These are phyloP conservation scores for Plicaturopsis crispa DNA, from an alignment of 768 basidiomycete species.

Conservation along the genomic window DNA sequence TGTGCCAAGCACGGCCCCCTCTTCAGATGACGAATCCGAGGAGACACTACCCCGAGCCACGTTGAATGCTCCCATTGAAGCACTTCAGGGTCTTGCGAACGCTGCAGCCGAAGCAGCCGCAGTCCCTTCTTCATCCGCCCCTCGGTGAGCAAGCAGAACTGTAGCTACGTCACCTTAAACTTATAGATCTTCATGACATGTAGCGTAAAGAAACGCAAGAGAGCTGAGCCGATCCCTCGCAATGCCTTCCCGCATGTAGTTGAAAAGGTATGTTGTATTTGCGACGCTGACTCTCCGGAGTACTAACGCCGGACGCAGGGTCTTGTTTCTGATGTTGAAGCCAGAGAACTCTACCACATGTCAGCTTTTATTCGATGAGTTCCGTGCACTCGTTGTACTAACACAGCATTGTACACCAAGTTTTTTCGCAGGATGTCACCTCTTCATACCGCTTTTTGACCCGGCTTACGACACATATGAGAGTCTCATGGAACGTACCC, in stretches of 20 bases:
- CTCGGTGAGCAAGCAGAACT: slow-evolving; percentile 35
- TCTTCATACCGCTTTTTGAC: slow-evolving; percentile 95
- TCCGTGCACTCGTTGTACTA: slow-evolving; percentile 8
- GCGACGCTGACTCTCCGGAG: slow-evolving; percentile 5
- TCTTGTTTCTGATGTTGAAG: slow-evolving; percentile 78
- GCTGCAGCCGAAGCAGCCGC: slow-evolving; percentile 92
- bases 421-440: slow-evolving; percentile 93
- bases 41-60: slow-evolving; percentile 79
- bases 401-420: slow-evolving; percentile 34
- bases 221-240: slow-evolving; percentile 73
- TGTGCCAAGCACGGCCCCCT: slow-evolving; percentile 73
- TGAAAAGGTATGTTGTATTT: slow-evolving; percentile 53
- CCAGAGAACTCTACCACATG: slow-evolving; percentile 89
- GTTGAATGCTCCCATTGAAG: slow-evolving; percentile 89
- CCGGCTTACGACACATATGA: slow-evolving; percentile 91
- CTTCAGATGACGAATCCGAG: slow-evolving; percentile 89
- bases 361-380: slow-evolving; percentile 29
- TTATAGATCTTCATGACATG: slow-evolving; percentile 5
- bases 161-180: slow-evolving; percentile 2
- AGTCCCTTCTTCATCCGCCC: slow-evolving; percentile 56
- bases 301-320: slow-evolving; percentile 38
- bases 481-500: slow-evolving; percentile 83
- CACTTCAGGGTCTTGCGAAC: slow-evolving; percentile 88
- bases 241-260: slow-evolving; percentile 88
- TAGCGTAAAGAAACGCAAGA: slow-evolving; percentile 80